Percentiles rank a stretch among this genome's conserved stretches.
Conservation (phyloP, 345 rosid species). For the Hirschfeldia incana region DNA sequence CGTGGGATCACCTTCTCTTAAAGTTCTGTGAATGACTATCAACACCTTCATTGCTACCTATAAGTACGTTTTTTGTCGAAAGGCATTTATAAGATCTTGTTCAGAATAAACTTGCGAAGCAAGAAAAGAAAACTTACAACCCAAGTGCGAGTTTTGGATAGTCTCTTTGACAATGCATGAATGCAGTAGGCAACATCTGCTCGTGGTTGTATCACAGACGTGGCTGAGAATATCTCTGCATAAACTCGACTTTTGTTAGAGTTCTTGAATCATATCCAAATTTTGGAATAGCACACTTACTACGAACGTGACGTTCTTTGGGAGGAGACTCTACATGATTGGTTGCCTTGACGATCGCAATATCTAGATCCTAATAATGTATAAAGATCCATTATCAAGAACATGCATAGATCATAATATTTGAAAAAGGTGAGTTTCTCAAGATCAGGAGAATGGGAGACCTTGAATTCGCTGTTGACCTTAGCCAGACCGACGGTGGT, state of each 20-base stretch:
- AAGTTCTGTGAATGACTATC: conserved; percentile 89
- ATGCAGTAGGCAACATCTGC: conserved; percentile 97
- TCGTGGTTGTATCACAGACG: conserved; percentile 81
- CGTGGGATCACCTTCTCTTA: conserved; percentile 96
- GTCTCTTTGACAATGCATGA: conserved; percentile 78
- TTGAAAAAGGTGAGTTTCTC: neutral
- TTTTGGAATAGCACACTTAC: conserved; percentile 44
- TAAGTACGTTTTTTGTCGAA: neutral
- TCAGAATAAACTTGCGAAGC: neutral
- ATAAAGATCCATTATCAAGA: neutral
- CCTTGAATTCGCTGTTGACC: conserved; percentile 98
- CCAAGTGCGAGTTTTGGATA: conserved; percentile 87
- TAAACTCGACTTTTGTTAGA: neutral
- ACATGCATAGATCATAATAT: neutral
- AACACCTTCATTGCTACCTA: conserved; percentile 91
- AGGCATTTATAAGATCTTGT: neutral
- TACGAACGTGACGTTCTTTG: conserved; percentile 92
- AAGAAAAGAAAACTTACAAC: conserved; percentile 45
- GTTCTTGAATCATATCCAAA: neutral
- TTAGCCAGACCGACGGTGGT: conserved; percentile 98
- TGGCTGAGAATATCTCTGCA: conserved; percentile 80
- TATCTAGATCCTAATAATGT: conserved; percentile 65
- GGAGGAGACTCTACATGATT: conserved; percentile 95
- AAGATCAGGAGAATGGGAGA: conserved; percentile 17
- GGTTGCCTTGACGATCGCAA: conserved; percentile 95